Evolutionary conservation across 352 stramenopile species (phyloP), one percentile per base, ranked within the genome.

Genomic region (Ophiocytium majus): DNA sequence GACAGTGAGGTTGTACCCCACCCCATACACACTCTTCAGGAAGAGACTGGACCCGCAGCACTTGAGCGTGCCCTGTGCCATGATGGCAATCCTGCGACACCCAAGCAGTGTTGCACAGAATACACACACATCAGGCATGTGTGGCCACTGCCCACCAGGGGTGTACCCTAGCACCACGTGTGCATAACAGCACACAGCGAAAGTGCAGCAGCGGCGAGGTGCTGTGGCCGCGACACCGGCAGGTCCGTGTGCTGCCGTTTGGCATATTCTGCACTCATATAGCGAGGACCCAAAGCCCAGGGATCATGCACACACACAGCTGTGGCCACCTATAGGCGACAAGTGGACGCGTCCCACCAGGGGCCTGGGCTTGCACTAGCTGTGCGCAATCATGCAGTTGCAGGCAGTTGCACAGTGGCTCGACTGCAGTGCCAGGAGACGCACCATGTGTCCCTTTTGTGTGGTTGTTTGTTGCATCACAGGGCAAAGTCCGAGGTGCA

Each of bases 1-100:
- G 36, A 88, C 50, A 0, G 85, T 88, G 63, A 88, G 83, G n/a
- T 89, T 89, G 75, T 88, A 85, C 34, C 90, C 90, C 19, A 91
- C 89, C 1, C 90, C 90, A 71, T 90, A 92, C 32, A 74, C 35
- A 28, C 89, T 86, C 83, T 92, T 92, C 0, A 92, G 80, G 80
- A 91, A 92, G 28, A 91, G 64, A 32, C 84, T 88, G 10, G 85
- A 90, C 0, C 91, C 90, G 66, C 81, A 82, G 81, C 86, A 90
- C 71, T 63, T 66, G 36, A 92, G 64, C 28, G 80, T 71, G 10
- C 90, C 90, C 19, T 89, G 34, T 14, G 82, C 83, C 82, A 89
- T 88, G 83, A 89, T 89, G 50, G 82, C 85, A 43, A 89, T 88
- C 63, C 85, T 83, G 75, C 43, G 63, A 86, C 10, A 14, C 43